phyloP scores from a whole-genome alignment of 768 basidiomycete genomes.

The Sistotremastrum suecicum region DNA sequence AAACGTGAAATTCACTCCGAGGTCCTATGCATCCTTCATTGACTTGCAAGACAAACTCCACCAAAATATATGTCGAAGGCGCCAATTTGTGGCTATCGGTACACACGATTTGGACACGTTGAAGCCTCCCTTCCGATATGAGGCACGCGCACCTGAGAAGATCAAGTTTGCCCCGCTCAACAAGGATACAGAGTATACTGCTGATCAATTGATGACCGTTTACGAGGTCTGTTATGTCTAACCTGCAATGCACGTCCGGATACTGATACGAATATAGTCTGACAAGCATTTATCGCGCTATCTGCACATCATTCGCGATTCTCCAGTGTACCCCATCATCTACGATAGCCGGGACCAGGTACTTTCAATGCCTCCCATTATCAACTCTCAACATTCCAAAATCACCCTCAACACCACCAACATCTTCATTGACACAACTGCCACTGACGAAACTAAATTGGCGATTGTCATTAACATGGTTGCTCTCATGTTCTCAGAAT shows the following conservation, averaged over 20 bases:
- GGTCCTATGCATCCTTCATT: slow-evolving; percentile 92
- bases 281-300: slow-evolving; percentile 87
- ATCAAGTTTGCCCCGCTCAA: slow-evolving; percentile 88
- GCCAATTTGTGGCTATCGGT: slow-evolving; percentile 90
- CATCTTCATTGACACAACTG: slow-evolving; percentile 93
- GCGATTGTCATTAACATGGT: slow-evolving; percentile 93
- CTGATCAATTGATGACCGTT: slow-evolving; percentile 81
- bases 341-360: slow-evolving; percentile 83
- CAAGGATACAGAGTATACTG: slow-evolving; percentile 67
- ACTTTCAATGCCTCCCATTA: slow-evolving; percentile 95
- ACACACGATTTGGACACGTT: slow-evolving; percentile 94
- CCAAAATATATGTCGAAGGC: slow-evolving; percentile 81
- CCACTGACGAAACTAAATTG: slow-evolving; percentile 93
- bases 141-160: slow-evolving; percentile 64
- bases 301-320: slow-evolving; percentile 86
- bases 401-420: slow-evolving; percentile 89
- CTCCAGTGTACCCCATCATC: slow-evolving; percentile 94
- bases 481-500: slow-evolving; percentile 96
- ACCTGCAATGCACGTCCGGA: not conserved
- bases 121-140: slow-evolving; percentile 75
- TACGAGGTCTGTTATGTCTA: slow-evolving; percentile 57
- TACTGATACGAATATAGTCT: slow-evolving; percentile 30
- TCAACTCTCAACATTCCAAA: slow-evolving; percentile 95
- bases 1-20: slow-evolving; percentile 75
- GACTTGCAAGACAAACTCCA: slow-evolving; percentile 99